Evolutionary conservation across 1,139 yeast species (phyloP), one percentile per base, ranked within the genome.

Genomic region (Dujonia santamariae): DNA sequence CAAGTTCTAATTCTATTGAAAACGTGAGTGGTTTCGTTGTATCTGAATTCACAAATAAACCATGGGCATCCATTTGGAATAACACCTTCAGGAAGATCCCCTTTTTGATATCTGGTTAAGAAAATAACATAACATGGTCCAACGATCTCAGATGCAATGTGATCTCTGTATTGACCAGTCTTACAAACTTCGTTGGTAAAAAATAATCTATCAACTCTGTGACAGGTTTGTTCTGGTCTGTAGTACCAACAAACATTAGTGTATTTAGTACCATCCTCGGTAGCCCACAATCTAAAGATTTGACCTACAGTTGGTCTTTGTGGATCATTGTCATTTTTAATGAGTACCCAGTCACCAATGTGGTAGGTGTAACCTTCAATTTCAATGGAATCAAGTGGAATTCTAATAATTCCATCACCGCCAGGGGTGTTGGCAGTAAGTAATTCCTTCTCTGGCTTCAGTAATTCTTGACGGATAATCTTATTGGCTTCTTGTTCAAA

Each of bases 201-300:
- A 56, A 94, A 92, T 38, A 88, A 65, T 53, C 96, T 72, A 59
- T 92, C 97, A 36, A 73, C 84, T 46, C 94, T 77, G 59, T 92
- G 98, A 31, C 94, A 95, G 0, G 98, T 92, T 67, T 94, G 97
- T 57, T 92, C 97, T 0, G 98, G 96, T 42, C 97, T 79, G 52
- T 86, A 85, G 61, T 90, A 92, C 98, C 98, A 92, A 65, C 98
- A 92, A 26, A 87, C 96, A 52, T 92, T 92, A 53, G 92, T 75
- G 78, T 92, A 90, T 42, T 82, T 74, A 43, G 85, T 81, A 12
- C 94, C 95, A 50, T 88, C 96, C 37, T 77, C 74, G 3, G 81
- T 78, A 39, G 83, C 79, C 98, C 98, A 92, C 44, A 92, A 75
- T 49, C 96, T 75, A 64, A 90, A 92, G 24, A 92, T 78, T 58